Evolutionary conservation across 2,329 filamentous ascomycete genomes (phyloP).

Genomic region (Exophiala bonariae): DNA sequence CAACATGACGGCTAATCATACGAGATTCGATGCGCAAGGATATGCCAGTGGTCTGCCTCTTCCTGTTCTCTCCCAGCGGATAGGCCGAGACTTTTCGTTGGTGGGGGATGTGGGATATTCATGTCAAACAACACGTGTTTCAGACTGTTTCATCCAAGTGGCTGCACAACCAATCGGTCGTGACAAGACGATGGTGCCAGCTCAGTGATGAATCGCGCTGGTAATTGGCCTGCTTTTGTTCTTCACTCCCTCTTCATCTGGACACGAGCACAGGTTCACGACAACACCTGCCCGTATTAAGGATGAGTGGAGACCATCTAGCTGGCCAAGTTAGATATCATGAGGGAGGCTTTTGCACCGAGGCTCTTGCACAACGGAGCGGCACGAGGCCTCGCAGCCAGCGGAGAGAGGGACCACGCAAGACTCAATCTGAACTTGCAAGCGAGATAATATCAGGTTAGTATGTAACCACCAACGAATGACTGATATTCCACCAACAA

Average conservation of each 20-base stretch:
- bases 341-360: constrained; percentile 5
- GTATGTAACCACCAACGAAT: not conserved
- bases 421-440: too few species aligned
- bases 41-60: too few species aligned
- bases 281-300: constrained; percentile 2
- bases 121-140: constrained; percentile 20
- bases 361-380: constrained; percentile 9
- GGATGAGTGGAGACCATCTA: constrained; percentile 4
- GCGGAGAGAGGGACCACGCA: too few species aligned
- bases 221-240: too few species aligned
- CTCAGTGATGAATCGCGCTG: too few species aligned
- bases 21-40: too few species aligned
- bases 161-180: constrained; percentile 16
- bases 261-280: too few species aligned
- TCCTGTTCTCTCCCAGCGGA: too few species aligned
- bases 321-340: constrained; percentile 10
- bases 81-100: too few species aligned
- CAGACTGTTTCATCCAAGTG: constrained; percentile 18
- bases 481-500: not conserved
- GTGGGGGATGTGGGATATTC: too few species aligned
- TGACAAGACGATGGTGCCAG: not conserved
- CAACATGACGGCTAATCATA: too few species aligned
- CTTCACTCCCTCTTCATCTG: too few species aligned
- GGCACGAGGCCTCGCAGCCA: constrained; percentile 6
- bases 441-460: not conserved